Evolutionary conservation across 1,284 basidiomycete species (phyloP).

Genomic region (Fomes fomentarius): DNA sequence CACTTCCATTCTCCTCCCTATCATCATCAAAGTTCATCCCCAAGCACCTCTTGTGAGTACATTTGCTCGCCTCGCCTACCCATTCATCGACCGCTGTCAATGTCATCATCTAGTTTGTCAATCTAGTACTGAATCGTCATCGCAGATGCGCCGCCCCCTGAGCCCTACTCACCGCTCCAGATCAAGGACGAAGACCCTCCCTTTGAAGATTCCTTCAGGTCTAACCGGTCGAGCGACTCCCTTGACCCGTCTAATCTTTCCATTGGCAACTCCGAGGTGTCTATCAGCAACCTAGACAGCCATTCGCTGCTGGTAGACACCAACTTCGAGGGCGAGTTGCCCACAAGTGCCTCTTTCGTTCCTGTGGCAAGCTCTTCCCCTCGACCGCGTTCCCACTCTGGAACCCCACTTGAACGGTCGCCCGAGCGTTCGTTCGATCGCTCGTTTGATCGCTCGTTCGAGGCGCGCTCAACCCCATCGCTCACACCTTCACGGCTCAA

Average conservation of each 20-base stretch:
- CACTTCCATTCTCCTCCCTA: slow-evolving; percentile 8
- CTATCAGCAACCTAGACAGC: slow-evolving; percentile 29
- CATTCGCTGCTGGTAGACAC: slow-evolving; percentile 28
- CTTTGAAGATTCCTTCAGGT: slow-evolving; percentile 41
- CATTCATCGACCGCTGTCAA: background rate
- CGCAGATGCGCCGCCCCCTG: background rate
- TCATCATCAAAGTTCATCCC: slow-evolving; percentile 4
- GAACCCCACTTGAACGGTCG: slow-evolving; percentile 9
- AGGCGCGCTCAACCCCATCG: slow-evolving; percentile 22
- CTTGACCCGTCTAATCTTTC: slow-evolving; percentile 39
- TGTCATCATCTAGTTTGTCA: background rate
- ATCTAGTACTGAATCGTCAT: no score
- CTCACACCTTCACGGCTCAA: slow-evolving; percentile 15
- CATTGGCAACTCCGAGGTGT: slow-evolving; percentile 32
- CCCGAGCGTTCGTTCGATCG: slow-evolving; percentile 18
- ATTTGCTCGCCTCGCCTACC: background rate
- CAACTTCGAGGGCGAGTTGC: slow-evolving; percentile 12
- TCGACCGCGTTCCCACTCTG: slow-evolving; percentile 9
- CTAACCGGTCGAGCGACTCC: slow-evolving; percentile 28
- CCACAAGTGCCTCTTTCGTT: slow-evolving; percentile 12
- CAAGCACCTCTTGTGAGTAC: slow-evolving; percentile 6
- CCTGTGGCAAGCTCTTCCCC: slow-evolving; percentile 20
- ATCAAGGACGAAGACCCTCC: slow-evolving; percentile 35
- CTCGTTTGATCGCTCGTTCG: slow-evolving; percentile 13
- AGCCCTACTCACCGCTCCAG: slow-evolving; percentile 10